These are phyloP conservation scores for Leptographium procerum DNA, from an alignment of 2,329 filamentous ascomycete genomes.

Conservation along the genomic window DNA sequence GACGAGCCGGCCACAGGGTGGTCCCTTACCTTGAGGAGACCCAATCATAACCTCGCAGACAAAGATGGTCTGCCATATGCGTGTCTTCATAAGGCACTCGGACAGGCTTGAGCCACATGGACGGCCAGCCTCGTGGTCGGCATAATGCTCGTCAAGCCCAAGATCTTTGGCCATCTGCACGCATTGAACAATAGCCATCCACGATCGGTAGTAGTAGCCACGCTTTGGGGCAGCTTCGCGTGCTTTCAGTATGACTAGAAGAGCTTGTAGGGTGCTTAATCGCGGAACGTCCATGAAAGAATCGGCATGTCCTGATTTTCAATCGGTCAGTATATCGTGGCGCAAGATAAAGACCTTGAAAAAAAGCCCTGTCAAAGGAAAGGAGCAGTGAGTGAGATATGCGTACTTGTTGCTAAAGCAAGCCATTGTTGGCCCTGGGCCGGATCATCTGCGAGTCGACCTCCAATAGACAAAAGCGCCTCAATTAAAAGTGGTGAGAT, in stretches of 20 bases:
- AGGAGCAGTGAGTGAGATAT: not conserved
- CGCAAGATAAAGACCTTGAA: not conserved
- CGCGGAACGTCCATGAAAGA: conserved; percentile 88
- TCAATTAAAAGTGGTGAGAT: conserved; percentile 86
- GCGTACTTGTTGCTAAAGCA: conserved; percentile 68
- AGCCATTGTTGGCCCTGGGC: conserved; percentile 87
- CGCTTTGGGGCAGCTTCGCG: conserved; percentile 84
- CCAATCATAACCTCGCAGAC: conserved; percentile 87
- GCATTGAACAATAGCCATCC: conserved; percentile 89
- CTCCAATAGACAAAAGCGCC: conserved; percentile 82
- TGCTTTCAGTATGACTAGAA: conserved; percentile 80
- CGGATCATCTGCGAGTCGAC: conserved; percentile 71
- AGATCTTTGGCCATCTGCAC: conserved; percentile 90
- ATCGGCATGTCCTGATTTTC: conserved; percentile 65
- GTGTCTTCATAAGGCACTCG: conserved; percentile 74
- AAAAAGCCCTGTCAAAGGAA: not conserved
- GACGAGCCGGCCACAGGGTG: not conserved
- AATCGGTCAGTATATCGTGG: not conserved
- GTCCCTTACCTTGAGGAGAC: conserved; percentile 66
- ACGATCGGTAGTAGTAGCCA: conserved; percentile 93
- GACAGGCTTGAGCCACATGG: conserved; percentile 55
- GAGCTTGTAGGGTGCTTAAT: conserved; percentile 81
- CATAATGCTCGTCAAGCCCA: conserved; percentile 76
- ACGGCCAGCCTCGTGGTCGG: conserved; percentile 61
- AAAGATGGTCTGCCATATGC: conserved; percentile 84